Evolutionary conservation across 257 asterid species (phyloP).

Genomic region (Knoxia roxburghii): DNA sequence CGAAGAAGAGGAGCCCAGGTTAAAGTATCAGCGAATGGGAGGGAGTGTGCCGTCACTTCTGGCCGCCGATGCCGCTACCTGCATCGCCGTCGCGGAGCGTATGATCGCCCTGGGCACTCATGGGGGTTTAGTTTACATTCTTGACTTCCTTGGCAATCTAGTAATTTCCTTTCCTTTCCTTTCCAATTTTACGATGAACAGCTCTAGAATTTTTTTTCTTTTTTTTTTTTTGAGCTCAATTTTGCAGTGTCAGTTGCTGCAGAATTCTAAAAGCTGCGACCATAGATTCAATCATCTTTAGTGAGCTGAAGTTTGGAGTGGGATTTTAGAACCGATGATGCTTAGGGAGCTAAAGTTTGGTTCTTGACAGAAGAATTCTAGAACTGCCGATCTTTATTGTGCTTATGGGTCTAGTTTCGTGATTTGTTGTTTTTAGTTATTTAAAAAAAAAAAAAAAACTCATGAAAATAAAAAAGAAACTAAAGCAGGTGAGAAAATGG

Average conservation of each 20-base stretch:
- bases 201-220: not conserved
- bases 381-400: not conserved
- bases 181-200: not conserved
- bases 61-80: slow-evolving; percentile 79
- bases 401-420: not conserved
- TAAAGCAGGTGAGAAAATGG: not conserved
- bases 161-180: slow-evolving; percentile 21
- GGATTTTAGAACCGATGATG: not conserved
- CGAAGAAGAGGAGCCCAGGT: slow-evolving; percentile 83
- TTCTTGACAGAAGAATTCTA: not conserved
- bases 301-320: not conserved
- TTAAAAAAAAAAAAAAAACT: too few species aligned
- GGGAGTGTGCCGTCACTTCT: slow-evolving; percentile 88
- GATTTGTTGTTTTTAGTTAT: not conserved
- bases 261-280: not conserved
- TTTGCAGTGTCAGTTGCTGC: not conserved
- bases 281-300: not conserved
- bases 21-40: slow-evolving; percentile 98
- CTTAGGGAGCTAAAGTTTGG: not conserved
- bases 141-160: slow-evolving; percentile 94
- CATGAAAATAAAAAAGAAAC: not conserved
- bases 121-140: slow-evolving; percentile 78
- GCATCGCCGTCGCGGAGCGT: slow-evolving; percentile 87
- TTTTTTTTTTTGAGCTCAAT: not conserved
- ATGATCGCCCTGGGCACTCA: slow-evolving; percentile 98